Percentiles rank a stretch among this genome's conserved stretches.
Evolutionary conservation across 805 yeast genomes (phyloP).

Genomic region (Lipomyces yamanashiensis): DNA sequence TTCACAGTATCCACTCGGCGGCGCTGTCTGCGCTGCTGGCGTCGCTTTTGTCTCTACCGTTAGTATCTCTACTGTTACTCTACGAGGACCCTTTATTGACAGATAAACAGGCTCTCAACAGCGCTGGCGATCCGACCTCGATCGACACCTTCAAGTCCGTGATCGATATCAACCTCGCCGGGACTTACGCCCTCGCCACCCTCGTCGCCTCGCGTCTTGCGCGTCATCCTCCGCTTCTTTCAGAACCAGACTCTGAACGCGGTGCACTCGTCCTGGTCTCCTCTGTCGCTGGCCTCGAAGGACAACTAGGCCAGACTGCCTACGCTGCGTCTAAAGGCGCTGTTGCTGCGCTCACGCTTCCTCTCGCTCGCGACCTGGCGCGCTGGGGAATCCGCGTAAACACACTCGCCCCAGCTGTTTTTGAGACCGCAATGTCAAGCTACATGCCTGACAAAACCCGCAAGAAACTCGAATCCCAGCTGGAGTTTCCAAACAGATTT

Average conservation of each 20-base stretch:
- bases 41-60: conserved; percentile 18
- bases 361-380: conserved; percentile 31
- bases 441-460: conserved; percentile 7
- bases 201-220: conserved; percentile 25
- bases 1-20: conserved; percentile 17
- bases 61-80: not conserved
- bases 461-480: conserved; percentile 26
- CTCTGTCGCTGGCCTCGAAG: conserved; percentile 32
- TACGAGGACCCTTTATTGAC: not conserved
- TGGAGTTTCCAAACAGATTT: conserved; percentile 4
- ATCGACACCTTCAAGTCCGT: conserved; percentile 23
- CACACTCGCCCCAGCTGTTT: conserved; percentile 27
- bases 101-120: conserved; percentile 15
- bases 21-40: conserved; percentile 31
- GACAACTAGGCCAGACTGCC: conserved; percentile 30
- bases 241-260: conserved; percentile 27
- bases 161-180: conserved; percentile 25
- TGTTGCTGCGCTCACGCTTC: conserved; percentile 22
- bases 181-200: conserved; percentile 21
- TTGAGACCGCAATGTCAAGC: conserved; percentile 28
- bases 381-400: conserved; percentile 28
- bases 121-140: conserved; percentile 16
- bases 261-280: conserved; percentile 24
- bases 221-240: not conserved
- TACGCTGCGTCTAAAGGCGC: conserved; percentile 37